Evolutionary conservation across 768 basidiomycete species (phyloP), one percentile per base, ranked within the genome.

Genomic region (Naganishia antarctica): DNA sequence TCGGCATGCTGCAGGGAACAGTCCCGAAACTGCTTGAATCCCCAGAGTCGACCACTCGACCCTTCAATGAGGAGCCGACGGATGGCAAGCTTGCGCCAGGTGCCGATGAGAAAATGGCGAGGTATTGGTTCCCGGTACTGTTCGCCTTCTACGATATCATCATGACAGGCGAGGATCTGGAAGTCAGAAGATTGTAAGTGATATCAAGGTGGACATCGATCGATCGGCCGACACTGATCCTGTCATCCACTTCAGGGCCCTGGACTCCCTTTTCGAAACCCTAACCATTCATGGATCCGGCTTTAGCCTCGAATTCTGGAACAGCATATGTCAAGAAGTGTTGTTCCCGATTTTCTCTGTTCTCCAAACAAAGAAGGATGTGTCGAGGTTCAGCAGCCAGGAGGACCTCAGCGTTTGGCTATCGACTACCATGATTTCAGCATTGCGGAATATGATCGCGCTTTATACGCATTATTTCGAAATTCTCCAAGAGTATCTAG

Each of bases 401-500:
- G 96, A 98, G 73, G 96, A 98, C 70, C 94, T 98, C 91, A 96
- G 91, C 71, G 92, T 99, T 28, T 99, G 96, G 96, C 79, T 99
- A 48, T 97, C 92, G 26, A 96, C 96, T 15, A 99, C 96, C 2
- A 92, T 99, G 89, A 96, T 98, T 53, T 92, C 97, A 74, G 96
- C 96, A 0, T 83, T 99, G 48, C 86, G 96, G 47, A 89, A 97
- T 77, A 82, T 98, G 66, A 89, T 99, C 64, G 91, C 94, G 73
- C 83, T 99, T 23, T 99, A 93, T 75, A 93, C 96, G 1, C 90
- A 86, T 79, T 92, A 91, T 80, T 98, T 97, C 74, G 87, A 90
- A 59, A 90, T 86, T 16, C 77, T 99, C 71, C 90, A 92, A 69
- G 84, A 89, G 40, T 89, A 89, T 77, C 80, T 98, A 41, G 96